phyloP scores from a whole-genome alignment of 2,329 filamentous ascomycete genomes.

The Cryphonectria japonica region DNA sequence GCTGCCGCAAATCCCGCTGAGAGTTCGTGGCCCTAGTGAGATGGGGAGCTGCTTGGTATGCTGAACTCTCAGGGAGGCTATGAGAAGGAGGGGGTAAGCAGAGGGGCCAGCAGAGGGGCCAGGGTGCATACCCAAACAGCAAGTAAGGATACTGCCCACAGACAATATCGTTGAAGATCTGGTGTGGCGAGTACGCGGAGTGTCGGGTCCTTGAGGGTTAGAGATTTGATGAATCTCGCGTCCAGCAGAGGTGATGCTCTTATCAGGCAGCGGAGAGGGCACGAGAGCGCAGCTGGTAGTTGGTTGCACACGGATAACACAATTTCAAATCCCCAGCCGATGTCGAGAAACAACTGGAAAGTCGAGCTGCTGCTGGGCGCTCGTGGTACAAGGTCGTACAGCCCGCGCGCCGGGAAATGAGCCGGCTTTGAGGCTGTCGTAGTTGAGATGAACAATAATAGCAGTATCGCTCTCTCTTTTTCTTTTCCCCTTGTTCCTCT shows the following conservation, averaged over 20 bases:
- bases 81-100: neutral
- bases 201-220: neutral
- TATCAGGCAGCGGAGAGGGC: conserved; percentile 6
- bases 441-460: neutral
- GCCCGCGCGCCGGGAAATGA: conserved; percentile 24
- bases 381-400: conserved; percentile 26
- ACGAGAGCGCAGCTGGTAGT: conserved; percentile 17
- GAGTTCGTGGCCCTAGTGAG: neutral
- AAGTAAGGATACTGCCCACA: neutral
- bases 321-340: conserved; percentile 26
- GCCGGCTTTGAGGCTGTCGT: conserved; percentile 18
- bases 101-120: neutral
- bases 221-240: neutral
- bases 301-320: conserved; percentile 26
- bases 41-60: neutral
- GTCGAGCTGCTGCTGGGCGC: conserved; percentile 17
- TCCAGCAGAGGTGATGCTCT: neutral
- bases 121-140: neutral
- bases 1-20: neutral
- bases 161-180: neutral
- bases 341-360: conserved; percentile 26
- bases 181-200: neutral
- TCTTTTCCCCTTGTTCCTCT: neutral
- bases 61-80: neutral
- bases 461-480: neutral